These are phyloP conservation scores for Phytopythium cucurbitacearum DNA, from an alignment of 352 stramenopile genomes.

Conservation along the genomic window DNA sequence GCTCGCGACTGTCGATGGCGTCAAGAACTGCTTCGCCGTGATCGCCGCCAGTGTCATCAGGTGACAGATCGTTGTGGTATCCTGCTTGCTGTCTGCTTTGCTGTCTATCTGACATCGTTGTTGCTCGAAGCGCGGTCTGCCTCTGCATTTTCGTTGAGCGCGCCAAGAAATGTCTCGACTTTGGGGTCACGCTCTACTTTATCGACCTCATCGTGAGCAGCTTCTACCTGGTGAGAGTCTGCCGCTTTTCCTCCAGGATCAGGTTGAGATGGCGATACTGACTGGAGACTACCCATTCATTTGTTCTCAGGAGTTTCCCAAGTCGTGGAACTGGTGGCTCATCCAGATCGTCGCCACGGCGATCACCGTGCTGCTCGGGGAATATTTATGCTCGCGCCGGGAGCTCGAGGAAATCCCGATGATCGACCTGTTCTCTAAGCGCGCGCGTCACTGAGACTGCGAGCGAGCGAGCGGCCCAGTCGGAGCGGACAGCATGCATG, in stretches of 20 bases:
- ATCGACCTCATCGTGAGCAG: conserved; percentile 77
- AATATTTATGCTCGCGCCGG: conserved; percentile 84
- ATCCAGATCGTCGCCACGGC: conserved; percentile 61
- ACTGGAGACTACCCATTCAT: conserved; percentile 1
- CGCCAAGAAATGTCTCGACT: conserved; percentile 90
- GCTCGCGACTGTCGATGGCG: conserved; percentile 64
- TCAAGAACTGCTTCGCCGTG: conserved; percentile 80
- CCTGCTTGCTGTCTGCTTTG: background rate
- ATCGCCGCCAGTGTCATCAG: conserved; percentile 49
- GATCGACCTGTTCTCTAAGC: conserved; percentile 80
- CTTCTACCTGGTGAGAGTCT: conserved; percentile 71
- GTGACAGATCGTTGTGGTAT: conserved; percentile 4
- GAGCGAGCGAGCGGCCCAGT: background rate
- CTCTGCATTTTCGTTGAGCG: conserved; percentile 84
- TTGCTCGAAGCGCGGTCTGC: conserved; percentile 44
- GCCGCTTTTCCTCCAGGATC: too few species aligned
- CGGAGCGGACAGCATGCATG: conserved; percentile 5
- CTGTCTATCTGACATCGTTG: conserved; percentile 1
- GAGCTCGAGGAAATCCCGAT: conserved; percentile 89
- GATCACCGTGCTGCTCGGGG: conserved; percentile 79
- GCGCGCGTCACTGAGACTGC: conserved; percentile 35
- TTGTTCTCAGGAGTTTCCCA: conserved; percentile 62
- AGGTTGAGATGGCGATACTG: background rate
- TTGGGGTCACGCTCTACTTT: conserved; percentile 88
- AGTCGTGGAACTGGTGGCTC: conserved; percentile 87